Percentiles rank a stretch among this genome's conserved stretches.
These are phyloP conservation scores for Pulveroboletus sp. DNA, from an alignment of 768 basidiomycete genomes.

Conservation along the genomic window DNA sequence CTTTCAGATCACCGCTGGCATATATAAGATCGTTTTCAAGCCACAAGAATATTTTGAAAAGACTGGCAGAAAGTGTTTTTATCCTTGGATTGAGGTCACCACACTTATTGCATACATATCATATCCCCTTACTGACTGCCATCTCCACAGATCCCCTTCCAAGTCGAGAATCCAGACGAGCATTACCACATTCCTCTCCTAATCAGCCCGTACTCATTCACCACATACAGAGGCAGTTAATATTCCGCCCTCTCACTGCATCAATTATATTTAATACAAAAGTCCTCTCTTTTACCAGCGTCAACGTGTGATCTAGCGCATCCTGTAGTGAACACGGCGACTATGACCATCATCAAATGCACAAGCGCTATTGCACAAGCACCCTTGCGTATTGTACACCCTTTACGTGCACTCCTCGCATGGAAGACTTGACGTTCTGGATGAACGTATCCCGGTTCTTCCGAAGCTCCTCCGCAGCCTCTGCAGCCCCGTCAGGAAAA, in stretches of 20 bases:
- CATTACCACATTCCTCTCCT: constrained; percentile 92
- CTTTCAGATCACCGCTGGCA: constrained; percentile 38
- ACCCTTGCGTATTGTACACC: constrained; percentile 81
- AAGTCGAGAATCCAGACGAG: constrained; percentile 63
- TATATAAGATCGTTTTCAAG: constrained; percentile 84
- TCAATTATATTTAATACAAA: constrained; percentile 5
- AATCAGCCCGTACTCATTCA: constrained; percentile 87
- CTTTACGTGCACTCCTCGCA: constrained; percentile 77
- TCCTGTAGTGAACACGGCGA: not conserved
- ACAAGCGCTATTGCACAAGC: constrained; percentile 36
- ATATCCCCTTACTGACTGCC: constrained; percentile 3
- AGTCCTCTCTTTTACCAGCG: constrained; percentile 2
- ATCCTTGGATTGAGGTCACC: constrained; percentile 85
- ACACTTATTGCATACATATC: not conserved
- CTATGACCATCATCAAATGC: constrained; percentile 6
- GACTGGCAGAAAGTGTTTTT: constrained; percentile 65
- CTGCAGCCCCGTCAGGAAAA: constrained; percentile 40
- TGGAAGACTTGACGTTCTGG: constrained; percentile 79
- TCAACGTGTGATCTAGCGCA: constrained; percentile 1
- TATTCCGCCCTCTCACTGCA: not conserved
- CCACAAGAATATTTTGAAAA: constrained; percentile 77
- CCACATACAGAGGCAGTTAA: constrained; percentile 89
- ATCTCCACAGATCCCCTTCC: constrained; percentile 65
- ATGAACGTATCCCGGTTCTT: constrained; percentile 82
- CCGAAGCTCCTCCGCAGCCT: constrained; percentile 92